Percentiles rank a stretch among this genome's conserved stretches.
These are phyloP conservation scores for Xylaria acuta DNA, from an alignment of 495 filamentous ascomycete genomes.

Conservation along the genomic window DNA sequence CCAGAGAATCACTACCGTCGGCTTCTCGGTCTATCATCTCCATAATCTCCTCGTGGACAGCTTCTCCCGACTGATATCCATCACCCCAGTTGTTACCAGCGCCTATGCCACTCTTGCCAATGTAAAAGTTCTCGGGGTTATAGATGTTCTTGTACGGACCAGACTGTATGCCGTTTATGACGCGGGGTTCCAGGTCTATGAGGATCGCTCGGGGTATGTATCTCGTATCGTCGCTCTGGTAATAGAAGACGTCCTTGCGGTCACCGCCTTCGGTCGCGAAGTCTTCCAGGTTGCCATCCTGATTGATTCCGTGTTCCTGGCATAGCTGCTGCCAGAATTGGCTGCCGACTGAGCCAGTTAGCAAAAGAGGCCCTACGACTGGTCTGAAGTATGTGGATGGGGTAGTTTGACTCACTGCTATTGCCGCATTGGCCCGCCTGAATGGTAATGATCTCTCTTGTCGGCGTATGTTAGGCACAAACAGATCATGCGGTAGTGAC, in stretches of 20 bases:
- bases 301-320: conserved; percentile 95
- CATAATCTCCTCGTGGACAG: conserved; percentile 94
- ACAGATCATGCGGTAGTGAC: not conserved
- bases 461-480: conserved; percentile 27
- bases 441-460: conserved; percentile 98
- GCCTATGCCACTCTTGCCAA: conserved; percentile 87
- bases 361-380: conserved; percentile 22
- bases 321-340: conserved; percentile 99
- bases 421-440: conserved; percentile 99
- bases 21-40: conserved; percentile 99
- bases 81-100: conserved; percentile 98
- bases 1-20: conserved; percentile 94
- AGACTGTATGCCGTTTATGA: conserved; percentile 89
- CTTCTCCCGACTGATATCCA: conserved; percentile 90
- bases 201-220: conserved; percentile 97
- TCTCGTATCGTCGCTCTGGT: conserved; percentile 96
- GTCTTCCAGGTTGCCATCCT: conserved; percentile 94
- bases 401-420: conserved; percentile 72
- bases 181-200: conserved; percentile 91
- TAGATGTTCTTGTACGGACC: conserved; percentile 97
- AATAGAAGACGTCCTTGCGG: conserved; percentile 99
- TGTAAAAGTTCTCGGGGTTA: conserved; percentile 98
- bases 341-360: conserved; percentile 70
- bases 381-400: conserved; percentile 2
- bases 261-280: conserved; percentile 96